Evolutionary conservation across 2,329 filamentous ascomycete genomes (phyloP).

Genomic region (Alternaria panax): DNA sequence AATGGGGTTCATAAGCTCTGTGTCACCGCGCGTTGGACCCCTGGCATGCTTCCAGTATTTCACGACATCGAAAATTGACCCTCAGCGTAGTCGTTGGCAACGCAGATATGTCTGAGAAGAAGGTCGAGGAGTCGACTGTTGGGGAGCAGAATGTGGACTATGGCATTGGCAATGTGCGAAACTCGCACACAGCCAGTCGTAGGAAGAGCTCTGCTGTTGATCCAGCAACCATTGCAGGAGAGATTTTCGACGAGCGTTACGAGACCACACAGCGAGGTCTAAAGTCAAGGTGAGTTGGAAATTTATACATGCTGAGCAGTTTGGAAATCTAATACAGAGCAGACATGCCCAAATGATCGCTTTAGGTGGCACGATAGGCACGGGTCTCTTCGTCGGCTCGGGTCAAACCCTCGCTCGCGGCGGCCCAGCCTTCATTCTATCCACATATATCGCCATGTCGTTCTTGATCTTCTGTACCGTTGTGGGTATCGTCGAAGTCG

Average conservation of each 20-base stretch:
- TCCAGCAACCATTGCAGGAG: slow-evolving; percentile 36
- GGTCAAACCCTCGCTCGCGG: slow-evolving; percentile 57
- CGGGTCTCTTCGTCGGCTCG: slow-evolving; percentile 67
- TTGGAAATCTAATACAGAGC: slow-evolving; percentile 50
- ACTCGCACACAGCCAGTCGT: slow-evolving; percentile 12
- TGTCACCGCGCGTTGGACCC: not conserved
- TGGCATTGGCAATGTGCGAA: slow-evolving; percentile 16
- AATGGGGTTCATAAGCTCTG: slow-evolving; percentile 1
- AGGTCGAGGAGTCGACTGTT: slow-evolving; percentile 7
- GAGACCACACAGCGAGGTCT: slow-evolving; percentile 51
- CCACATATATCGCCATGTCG: slow-evolving; percentile 44
- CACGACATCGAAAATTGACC: not conserved
- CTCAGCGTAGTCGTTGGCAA: not conserved
- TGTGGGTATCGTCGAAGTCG: slow-evolving; percentile 53
- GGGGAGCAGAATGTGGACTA: slow-evolving; percentile 14
- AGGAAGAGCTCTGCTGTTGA: slow-evolving; percentile 34
- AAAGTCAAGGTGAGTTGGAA: slow-evolving; percentile 47
- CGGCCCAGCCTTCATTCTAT: slow-evolving; percentile 37
- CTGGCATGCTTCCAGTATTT: not conserved
- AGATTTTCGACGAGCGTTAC: slow-evolving; percentile 45
- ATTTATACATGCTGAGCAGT: not conserved
- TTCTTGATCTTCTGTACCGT: slow-evolving; percentile 39
- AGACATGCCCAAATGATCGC: slow-evolving; percentile 66
- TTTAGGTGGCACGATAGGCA: slow-evolving; percentile 67
- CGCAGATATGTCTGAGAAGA: slow-evolving; percentile 29